Base-by-base conservation (phyloP, 768 basidiomycete genomes). In the Inosperma sp. region DNA sequence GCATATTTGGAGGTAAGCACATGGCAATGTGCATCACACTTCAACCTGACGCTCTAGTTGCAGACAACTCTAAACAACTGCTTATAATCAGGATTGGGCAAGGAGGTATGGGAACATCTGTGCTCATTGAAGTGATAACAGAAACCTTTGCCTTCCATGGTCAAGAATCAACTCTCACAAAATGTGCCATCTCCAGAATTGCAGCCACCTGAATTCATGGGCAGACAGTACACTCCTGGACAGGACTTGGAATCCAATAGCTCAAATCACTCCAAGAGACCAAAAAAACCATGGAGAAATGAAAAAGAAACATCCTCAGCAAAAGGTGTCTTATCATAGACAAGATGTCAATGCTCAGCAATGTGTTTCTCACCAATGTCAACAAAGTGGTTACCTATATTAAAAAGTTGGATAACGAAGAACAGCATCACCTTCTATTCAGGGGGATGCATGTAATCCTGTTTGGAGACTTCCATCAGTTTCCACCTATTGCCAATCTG, bases 91-190 rank as follows among this genome's bases (percentile, higher is more conserved):
- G 77, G 0, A 54, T 62, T 1, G 77, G 77, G 1, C 65, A 71
- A 46, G 76, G 75, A 0, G 75, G 76, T 0, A 72, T 69, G 0
- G 75, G 78, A 0, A 79, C 78, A 51, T 72, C 73, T 0, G 62
- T 57, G 4, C 47, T 75, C 0, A 75, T 78, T 6, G 57, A 70
- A 29, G 65, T 65, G 0, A 62, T 78, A 0, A 70, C 71, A 0
- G 54, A 71, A 5, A 55, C 62, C 4, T 77, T 78, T 46, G 47
- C 27, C 1, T 16, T n/a, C 3, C 40, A 37, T 8, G 54, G 55
- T 0, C 49, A 47, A 8, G 3, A 3, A 0, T 14, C 49, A 6
- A 25, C 58, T 0, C 56, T 78, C 0, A 51, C 66, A 0, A 77
- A 72, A 51, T 59, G 66, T 0, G 75, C 72, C 0, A 67, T 68